These are phyloP conservation scores for Hevea brasiliensis DNA, from an alignment of 345 rosid genomes.

Conservation along the genomic window DNA sequence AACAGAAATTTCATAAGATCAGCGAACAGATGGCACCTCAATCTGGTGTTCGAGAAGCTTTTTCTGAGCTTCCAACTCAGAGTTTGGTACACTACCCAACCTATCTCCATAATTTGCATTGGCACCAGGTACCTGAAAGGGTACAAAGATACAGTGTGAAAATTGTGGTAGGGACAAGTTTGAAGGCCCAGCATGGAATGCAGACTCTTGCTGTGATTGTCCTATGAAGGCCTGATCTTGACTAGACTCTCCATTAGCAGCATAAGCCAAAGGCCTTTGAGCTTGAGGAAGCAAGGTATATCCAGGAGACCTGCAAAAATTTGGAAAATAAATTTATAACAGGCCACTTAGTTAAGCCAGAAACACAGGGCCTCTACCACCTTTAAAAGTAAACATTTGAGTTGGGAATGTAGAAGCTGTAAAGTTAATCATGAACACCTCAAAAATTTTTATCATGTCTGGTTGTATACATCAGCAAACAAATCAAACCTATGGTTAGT, in stretches of 20 bases:
- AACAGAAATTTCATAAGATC: neutral
- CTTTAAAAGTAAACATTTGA: neutral
- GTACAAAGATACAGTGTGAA: constrained; percentile 40
- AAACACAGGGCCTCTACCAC: neutral
- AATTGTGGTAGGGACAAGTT: constrained; percentile 34
- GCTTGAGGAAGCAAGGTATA: constrained; percentile 43
- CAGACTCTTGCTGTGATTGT: constrained; percentile 30
- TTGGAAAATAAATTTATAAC: neutral
- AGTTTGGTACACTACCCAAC: constrained; percentile 18
- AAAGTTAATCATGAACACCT: neutral
- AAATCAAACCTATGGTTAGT: neutral
- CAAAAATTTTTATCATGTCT: neutral
- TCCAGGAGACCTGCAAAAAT: constrained; percentile 56
- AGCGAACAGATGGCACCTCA: constrained; percentile 44
- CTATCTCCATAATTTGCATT: constrained; percentile 29
- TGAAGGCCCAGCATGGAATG: constrained; percentile 30
- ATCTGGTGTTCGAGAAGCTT: constrained; percentile 59
- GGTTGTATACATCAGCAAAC: neutral
- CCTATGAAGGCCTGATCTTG: constrained; percentile 33
- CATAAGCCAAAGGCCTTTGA: constrained; percentile 27
- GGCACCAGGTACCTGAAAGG: constrained; percentile 38
- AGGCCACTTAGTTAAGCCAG: neutral
- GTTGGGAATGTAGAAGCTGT: neutral
- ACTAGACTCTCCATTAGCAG: constrained; percentile 26
- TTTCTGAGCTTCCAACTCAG: constrained; percentile 54